Base-by-base conservation (phyloP, 805 yeast genomes). In the Barnettozyma californica region DNA sequence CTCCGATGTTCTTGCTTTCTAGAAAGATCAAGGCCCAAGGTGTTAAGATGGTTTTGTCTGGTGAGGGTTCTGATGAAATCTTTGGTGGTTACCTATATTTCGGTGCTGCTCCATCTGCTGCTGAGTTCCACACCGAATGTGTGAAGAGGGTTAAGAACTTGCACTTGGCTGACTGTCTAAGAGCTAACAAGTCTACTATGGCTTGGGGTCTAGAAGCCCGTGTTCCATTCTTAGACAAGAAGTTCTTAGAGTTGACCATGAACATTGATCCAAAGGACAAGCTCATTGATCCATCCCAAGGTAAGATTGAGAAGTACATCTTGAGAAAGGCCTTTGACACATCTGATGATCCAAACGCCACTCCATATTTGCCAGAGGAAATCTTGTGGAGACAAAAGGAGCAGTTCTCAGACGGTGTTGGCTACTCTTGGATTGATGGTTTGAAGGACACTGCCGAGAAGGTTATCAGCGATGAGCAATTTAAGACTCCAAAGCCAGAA, bases 181-280 rank as follows among this genome's bases (percentile, higher is more conserved):
- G 99, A 72, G 99, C 99, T 56, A 94, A 94, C 87, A 94, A 94
- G 75, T 91, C 97, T 31, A 94, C 99, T 51, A 88, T 94, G 97
- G 98, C 99, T 40, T 94, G 99, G 99, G 99, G 99, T 70, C 80
- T 94, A 56, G 99, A 94, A 75, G 99, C 99, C 53, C 87, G 99
- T 74, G 99, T 94, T 59, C 99, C 99, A 59, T 94, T 94, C 87
- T 80, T 94, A 73, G 99, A 94, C 74, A 87, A 83, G 74, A 78
- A 83, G 67, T 94, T 94, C 80, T 75, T 94, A 69, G 88, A 92
- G 63, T 80, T 87, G 41, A 82, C 95, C 69, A 85, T 94, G 97
- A 85, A 86, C 85, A 87, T 94, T 65, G 85, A 86, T 71, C 98
- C 99, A 56, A 77, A 77, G 56, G 97, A 94, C 63, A 94, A 94